Evolutionary conservation across 768 basidiomycete species (phyloP), one percentile per base, ranked within the genome.

Genomic region (Mycena alexandri): DNA sequence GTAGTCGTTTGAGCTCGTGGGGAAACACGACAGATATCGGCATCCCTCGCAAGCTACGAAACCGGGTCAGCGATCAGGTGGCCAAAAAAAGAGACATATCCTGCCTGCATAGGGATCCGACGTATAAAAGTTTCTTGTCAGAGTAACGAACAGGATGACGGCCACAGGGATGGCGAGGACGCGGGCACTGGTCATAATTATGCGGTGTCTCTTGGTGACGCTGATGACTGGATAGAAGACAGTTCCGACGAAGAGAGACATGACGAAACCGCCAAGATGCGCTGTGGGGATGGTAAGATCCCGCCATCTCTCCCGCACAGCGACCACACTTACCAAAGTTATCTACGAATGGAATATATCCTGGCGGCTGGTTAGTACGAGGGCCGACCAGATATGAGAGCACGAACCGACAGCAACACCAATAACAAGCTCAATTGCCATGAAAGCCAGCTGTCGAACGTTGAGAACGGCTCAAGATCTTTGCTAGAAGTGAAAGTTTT

Each of bases 201-300:
- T 75, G 59, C 85, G 85, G 75, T 96, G 95, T 22, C 90, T 84
- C 61, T 84, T 91, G 3, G 95, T 89, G 21, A 84, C 84, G 73
- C 92, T 95, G 61, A 99, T 93, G 16, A 97, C 89, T 7, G 97
- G 97, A 76, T 96, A 95, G 68, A 99, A 87, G 21, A 91, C 87
- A 53, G 91, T 91, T 24, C 93, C 94, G 41, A 91, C 83, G 11
- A 99, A 86, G 11, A 98, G 84, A 16, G 92, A 92, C 88, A 94
- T 92, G 25, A 92, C 80, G 73, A 96, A 91, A 14, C 94, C 94
- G 52, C 96, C 95, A 10, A 97, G 84, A 79, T 98, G 96, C 6
- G 93, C 91, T 65, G 54, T 92, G 46, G 16, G 38, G 38, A 38
- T 11, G 38, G 38, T 38, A 38, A 38, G 38, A 10, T 38, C 9